Percentiles rank a stretch among this genome's conserved stretches.
Evolutionary conservation across 768 basidiomycete species (phyloP).

Genomic region (Obba rivulosa): DNA sequence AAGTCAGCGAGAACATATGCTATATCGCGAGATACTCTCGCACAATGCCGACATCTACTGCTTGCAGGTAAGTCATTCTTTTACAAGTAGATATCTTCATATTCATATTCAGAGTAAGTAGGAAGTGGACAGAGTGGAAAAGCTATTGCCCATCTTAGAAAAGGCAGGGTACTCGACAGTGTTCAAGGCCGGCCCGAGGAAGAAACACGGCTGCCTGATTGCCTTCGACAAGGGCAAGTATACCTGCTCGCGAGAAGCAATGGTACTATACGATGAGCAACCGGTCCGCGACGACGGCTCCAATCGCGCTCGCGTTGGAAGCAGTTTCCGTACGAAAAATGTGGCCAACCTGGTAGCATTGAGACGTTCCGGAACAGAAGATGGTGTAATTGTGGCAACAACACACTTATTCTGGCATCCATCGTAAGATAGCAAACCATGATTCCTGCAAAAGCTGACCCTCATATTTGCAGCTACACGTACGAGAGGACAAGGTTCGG

Average conservation of each 20-base stretch:
- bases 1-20: slow-evolving; percentile 65
- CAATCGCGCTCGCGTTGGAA: slow-evolving; percentile 38
- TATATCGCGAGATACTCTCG: slow-evolving; percentile 67
- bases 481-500: slow-evolving; percentile 77
- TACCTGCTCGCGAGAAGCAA: slow-evolving; percentile 36
- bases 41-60: slow-evolving; percentile 80
- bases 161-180: slow-evolving; percentile 57
- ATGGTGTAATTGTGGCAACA: slow-evolving; percentile 75
- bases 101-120: slow-evolving; percentile 25
- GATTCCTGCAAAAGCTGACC: neutral
- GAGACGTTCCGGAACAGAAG: slow-evolving; percentile 31
- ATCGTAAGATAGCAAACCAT: no score
- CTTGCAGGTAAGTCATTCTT: slow-evolving; percentile 57
- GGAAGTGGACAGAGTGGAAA: slow-evolving; percentile 85
- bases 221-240: slow-evolving; percentile 58
- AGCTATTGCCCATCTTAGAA: slow-evolving; percentile 62
- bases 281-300: slow-evolving; percentile 38
- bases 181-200: slow-evolving; percentile 65
- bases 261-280: slow-evolving; percentile 68
- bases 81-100: neutral
- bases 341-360: slow-evolving; percentile 75
- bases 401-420: slow-evolving; percentile 98
- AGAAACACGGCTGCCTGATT: slow-evolving; percentile 85
- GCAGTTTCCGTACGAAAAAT: slow-evolving; percentile 71
- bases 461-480: slow-evolving; percentile 41